phyloP scores from a whole-genome alignment of 1,139 yeast species.

The Williopsis jadinii region DNA sequence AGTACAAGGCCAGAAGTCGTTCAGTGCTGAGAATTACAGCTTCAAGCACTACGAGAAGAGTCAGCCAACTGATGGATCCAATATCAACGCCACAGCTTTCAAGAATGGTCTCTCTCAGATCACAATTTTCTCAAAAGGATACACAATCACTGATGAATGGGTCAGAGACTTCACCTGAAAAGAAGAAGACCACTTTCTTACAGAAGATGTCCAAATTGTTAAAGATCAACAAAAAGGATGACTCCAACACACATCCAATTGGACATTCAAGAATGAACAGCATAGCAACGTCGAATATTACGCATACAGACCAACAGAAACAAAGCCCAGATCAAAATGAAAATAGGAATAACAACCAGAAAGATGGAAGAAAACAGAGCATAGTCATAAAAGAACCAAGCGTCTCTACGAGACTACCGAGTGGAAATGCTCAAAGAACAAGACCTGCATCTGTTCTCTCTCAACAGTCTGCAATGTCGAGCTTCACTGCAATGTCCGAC shows the following conservation, averaged over 20 bases:
- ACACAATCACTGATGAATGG: conserved; percentile 1
- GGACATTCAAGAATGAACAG: conserved; percentile 1
- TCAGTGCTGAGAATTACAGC: conserved; percentile 34
- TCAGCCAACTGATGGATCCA: conserved; percentile 22
- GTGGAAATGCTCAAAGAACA: conserved; percentile 22
- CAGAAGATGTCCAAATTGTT: conserved; percentile 18
- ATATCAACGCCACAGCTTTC: conserved; percentile 18
- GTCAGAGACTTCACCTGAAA: conserved; percentile 17
- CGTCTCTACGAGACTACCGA: conserved; percentile 10
- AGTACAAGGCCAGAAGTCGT: conserved; percentile 39
- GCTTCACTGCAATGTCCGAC: conserved; percentile 19
- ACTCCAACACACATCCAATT: neutral
- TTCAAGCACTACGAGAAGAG: conserved; percentile 22
- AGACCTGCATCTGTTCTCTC: conserved; percentile 66
- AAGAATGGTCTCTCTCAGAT: conserved; percentile 17
- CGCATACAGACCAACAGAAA: neutral
- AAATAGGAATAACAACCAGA: neutral
- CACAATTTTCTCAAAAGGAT: conserved; percentile 1
- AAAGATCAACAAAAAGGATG: conserved; percentile 14
- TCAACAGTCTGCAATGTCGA: conserved; percentile 41
- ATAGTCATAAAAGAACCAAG: conserved; percentile 18
- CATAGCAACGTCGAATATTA: neutral
- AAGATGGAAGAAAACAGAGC: neutral
- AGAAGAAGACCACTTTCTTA: conserved; percentile 18
- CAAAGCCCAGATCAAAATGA: neutral